Base-by-base conservation (phyloP, 768 basidiomycete genomes). In the Podaxis rugospora region DNA sequence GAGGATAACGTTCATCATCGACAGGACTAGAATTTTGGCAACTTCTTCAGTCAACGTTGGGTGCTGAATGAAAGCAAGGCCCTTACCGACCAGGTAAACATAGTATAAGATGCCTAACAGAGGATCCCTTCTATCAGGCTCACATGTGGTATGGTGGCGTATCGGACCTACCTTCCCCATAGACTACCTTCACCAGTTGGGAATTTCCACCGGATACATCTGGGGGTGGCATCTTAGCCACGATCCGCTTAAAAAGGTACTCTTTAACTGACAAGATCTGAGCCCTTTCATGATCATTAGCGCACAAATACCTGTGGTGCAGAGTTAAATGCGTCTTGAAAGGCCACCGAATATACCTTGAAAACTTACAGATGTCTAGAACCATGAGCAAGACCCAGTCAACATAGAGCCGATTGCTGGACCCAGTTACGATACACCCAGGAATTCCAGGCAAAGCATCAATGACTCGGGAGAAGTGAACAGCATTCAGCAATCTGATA, bases 41-140 rank as follows among this genome's bases (percentile, higher is more conserved):
- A 21, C 47, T 11, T 27, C 23, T 27, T 25, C 18, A 9, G 13
- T 25, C 5, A n/a, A 18, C n/a, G 23, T 28, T 10, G 3, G 11
- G 25, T 18, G 16, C 25, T 16, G 7, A 51, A 51, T 40, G 9
- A 16, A 25, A 21, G 27, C 4, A 21, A n/a, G 42, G 16, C 42
- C n/a, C 59, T 52, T 32, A 61, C 59, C 27, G 39, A 61, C 59
- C 9, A 61, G 52, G 50, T 61, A 61, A 32, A 61, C 35, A 36
- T 61, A 61, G 37, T 61, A 61, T 13, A 61, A 16, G 5, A 55
- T 55, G 23, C 59, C 59, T 61, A 27, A 16, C 3, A 37, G 35
- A 28, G 18, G 27, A 11, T 54, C 14, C 51, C 18, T 13, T 13
- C 7, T 36, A 7, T 32, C 23, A 16, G 10, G 14, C 10, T 21